phyloP scores from a whole-genome alignment of 768 basidiomycete genomes.

The Lactifluus pinguis region DNA sequence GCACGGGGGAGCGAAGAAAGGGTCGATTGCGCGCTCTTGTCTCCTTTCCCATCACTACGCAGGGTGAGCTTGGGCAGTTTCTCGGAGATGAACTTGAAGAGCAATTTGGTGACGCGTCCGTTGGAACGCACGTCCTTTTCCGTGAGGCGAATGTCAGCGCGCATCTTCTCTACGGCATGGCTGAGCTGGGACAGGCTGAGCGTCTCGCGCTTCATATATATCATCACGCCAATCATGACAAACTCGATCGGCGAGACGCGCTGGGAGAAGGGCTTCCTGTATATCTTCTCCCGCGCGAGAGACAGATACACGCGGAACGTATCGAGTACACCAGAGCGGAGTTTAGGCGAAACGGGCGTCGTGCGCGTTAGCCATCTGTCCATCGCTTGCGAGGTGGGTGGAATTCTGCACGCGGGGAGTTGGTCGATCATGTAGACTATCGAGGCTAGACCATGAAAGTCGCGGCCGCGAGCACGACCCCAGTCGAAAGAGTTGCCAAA shows the following conservation, averaged over 20 bases:
- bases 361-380: slow-evolving; percentile 15
- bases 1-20: neutral
- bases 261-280: too few relatives aligned
- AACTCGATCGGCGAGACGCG: slow-evolving; percentile 37
- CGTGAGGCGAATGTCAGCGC: too few relatives aligned
- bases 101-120: slow-evolving; percentile 41
- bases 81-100: slow-evolving; percentile 44
- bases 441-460: slow-evolving; percentile 29
- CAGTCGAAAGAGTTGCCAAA: slow-evolving; percentile 26
- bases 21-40: slow-evolving; percentile 14
- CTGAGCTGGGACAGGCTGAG: slow-evolving; percentile 35
- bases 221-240: slow-evolving; percentile 44
- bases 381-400: slow-evolving; percentile 20
- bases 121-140: slow-evolving; percentile 56
- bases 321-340: slow-evolving; percentile 29
- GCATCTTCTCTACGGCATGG: slow-evolving; percentile 28
- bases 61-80: slow-evolving; percentile 16
- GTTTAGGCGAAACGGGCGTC: slow-evolving; percentile 25
- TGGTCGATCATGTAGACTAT: slow-evolving; percentile 26
- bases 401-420: neutral
- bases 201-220: slow-evolving; percentile 39
- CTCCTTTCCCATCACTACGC: slow-evolving; percentile 19
- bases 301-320: slow-evolving; percentile 30
- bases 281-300: too few relatives aligned
- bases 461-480: slow-evolving; percentile 30